These are phyloP conservation scores for Lobosporangium transversale DNA, from an alignment of 192 early-diverging fungal species.

Conservation along the genomic window DNA sequence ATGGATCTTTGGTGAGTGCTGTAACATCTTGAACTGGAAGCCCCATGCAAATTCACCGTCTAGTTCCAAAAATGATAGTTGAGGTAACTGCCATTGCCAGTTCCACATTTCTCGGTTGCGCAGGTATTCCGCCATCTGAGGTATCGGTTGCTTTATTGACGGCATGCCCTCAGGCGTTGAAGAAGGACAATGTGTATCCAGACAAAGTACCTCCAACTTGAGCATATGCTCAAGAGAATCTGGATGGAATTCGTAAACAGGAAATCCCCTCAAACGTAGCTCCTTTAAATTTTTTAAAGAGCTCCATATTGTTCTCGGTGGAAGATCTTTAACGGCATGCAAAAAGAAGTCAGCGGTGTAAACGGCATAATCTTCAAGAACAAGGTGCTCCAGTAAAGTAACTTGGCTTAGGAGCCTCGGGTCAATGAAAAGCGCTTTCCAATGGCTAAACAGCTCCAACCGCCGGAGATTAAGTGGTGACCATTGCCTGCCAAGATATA, in stretches of 20 bases:
- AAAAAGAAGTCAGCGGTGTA: background rate
- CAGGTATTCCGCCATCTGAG: background rate
- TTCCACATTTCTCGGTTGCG: background rate
- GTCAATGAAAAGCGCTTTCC: too few species aligned
- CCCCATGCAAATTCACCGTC: slow-evolving; percentile 2
- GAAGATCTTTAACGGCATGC: background rate
- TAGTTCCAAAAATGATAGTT: background rate
- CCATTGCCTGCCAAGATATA: too few species aligned
- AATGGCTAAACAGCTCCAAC: too few species aligned
- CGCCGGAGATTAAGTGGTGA: too few species aligned
- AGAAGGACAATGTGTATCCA: background rate
- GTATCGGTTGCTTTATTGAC: background rate
- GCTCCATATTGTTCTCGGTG: background rate
- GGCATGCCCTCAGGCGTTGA: background rate
- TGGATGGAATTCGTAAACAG: background rate
- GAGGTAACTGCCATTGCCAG: slow-evolving; percentile 4
- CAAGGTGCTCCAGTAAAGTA: too few species aligned
- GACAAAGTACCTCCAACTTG: slow-evolving; percentile 4
- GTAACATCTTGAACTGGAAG: background rate
- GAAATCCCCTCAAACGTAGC: background rate
- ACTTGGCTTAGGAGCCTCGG: too few species aligned
- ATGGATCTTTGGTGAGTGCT: background rate
- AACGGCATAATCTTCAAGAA: too few species aligned
- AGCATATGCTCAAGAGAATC: background rate
- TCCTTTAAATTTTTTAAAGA: background rate